These are phyloP conservation scores for Cryptosporidium felis DNA, from an alignment of 169 alveolate species.

Conservation along the genomic window DNA sequence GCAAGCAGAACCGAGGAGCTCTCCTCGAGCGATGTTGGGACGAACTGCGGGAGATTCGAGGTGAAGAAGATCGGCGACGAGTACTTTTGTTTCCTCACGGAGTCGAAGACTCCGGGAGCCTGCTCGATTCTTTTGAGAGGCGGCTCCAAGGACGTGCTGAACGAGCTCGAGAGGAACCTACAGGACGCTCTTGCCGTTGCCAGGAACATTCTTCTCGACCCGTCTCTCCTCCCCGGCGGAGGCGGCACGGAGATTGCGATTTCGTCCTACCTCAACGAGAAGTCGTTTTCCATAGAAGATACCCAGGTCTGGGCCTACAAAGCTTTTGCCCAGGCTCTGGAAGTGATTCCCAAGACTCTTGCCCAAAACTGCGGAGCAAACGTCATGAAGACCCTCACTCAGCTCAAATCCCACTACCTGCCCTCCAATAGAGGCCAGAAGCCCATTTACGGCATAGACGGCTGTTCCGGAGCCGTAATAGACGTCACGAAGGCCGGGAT, in stretches of 20 bases:
- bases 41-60: slow-evolving; percentile 95
- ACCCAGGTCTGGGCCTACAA: slow-evolving; percentile 93
- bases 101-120: slow-evolving; percentile 94
- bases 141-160: slow-evolving; percentile 98
- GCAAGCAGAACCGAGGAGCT: slow-evolving; percentile 98
- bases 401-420: slow-evolving; percentile 1
- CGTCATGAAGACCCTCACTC: slow-evolving; percentile 83
- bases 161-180: slow-evolving; percentile 95
- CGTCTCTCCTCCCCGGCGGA: slow-evolving; percentile 99
- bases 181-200: slow-evolving; percentile 98
- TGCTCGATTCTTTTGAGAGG: slow-evolving; percentile 98
- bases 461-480: slow-evolving; percentile 91
- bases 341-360: slow-evolving; percentile 98
- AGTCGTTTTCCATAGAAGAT: slow-evolving; percentile 88
- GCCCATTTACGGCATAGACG: slow-evolving; percentile 88
- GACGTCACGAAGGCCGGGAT: slow-evolving; percentile 88
- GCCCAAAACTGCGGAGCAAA: slow-evolving; percentile 98
- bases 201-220: slow-evolving; percentile 94
- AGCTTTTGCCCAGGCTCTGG: slow-evolving; percentile 97
- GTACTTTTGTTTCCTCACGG: slow-evolving; percentile 83
- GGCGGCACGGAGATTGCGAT: slow-evolving; percentile 99
- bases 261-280: slow-evolving; percentile 88
- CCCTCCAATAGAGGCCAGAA: not conserved
- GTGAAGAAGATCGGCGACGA: slow-evolving; percentile 92
- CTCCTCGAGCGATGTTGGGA: slow-evolving; percentile 92